These are phyloP conservation scores for Dryadomyces quercivorus DNA, from an alignment of 2,329 filamentous ascomycete genomes.

Conservation along the genomic window DNA sequence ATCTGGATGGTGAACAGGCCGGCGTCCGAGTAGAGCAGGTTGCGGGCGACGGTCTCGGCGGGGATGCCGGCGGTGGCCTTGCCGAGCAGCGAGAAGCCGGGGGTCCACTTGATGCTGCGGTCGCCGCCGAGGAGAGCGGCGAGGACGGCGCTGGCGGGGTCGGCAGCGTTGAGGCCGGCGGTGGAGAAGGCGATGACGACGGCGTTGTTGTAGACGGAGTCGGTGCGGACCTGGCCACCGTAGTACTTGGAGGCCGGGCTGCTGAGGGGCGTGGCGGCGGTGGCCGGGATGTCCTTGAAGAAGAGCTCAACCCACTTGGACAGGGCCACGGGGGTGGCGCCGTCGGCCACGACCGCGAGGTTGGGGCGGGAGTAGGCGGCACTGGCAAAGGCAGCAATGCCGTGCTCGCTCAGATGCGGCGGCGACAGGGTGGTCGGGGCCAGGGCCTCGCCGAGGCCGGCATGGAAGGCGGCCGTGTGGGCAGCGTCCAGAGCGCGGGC, in stretches of 20 bases:
- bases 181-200: slow-evolving; percentile 89
- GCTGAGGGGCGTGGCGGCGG: slow-evolving; percentile 34
- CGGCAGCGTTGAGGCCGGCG: slow-evolving; percentile 68
- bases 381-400: slow-evolving; percentile 63
- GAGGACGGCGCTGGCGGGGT: slow-evolving; percentile 82
- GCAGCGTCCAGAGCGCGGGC: slow-evolving; percentile 73
- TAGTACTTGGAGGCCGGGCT: slow-evolving; percentile 69
- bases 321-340: slow-evolving; percentile 62
- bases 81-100: slow-evolving; percentile 81
- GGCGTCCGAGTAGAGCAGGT: slow-evolving; percentile 83
- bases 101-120: slow-evolving; percentile 87
- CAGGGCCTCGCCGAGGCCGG: slow-evolving; percentile 71
- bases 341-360: slow-evolving; percentile 84
- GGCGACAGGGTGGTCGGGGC: slow-evolving; percentile 61
- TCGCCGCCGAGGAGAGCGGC: slow-evolving; percentile 81
- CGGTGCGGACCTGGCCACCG: slow-evolving; percentile 86
- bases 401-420: slow-evolving; percentile 66
- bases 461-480: slow-evolving; percentile 84
- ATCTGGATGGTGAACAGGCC: slow-evolving; percentile 80
- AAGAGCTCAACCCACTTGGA: slow-evolving; percentile 88
- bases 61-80: slow-evolving; percentile 59
- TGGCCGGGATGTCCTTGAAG: slow-evolving; percentile 60
- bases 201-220: slow-evolving; percentile 65
- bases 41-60: slow-evolving; percentile 59
- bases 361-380: slow-evolving; percentile 80